These are phyloP conservation scores for Rhodosporidiobolus odoratus DNA, from an alignment of 768 basidiomycete genomes.

Conservation along the genomic window DNA sequence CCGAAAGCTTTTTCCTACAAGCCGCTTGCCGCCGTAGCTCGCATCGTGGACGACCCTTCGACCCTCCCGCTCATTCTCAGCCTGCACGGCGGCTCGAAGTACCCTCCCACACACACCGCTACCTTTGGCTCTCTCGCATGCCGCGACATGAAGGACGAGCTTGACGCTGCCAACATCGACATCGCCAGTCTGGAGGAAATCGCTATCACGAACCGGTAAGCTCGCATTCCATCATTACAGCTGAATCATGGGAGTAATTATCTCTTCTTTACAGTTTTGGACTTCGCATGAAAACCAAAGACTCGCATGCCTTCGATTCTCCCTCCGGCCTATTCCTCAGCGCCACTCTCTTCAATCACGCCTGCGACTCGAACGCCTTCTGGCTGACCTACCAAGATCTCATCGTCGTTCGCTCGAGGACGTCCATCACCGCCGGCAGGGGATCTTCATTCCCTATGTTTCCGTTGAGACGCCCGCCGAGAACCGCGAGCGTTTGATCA, in stretches of 20 bases:
- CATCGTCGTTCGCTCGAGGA: conserved; percentile 45
- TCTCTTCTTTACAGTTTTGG: background rate
- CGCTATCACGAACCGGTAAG: conserved; percentile 41
- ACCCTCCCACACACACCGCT: background rate
- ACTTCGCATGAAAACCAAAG: background rate
- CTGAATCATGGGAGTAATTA: too few relatives aligned
- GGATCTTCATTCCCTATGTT: conserved; percentile 40
- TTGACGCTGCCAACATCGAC: conserved; percentile 36
- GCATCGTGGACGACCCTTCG: conserved; percentile 36
- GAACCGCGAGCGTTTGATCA: background rate
- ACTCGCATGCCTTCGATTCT: background rate
- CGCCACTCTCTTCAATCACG: conserved; percentile 48
- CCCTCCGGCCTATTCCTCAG: conserved; percentile 40
- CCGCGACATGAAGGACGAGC: conserved; percentile 1
- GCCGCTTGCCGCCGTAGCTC: conserved; percentile 55
- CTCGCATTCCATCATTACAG: background rate
- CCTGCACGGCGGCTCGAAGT: background rate
- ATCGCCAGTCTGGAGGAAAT: conserved; percentile 43
- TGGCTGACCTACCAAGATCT: conserved; percentile 43
- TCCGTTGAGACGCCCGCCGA: background rate
- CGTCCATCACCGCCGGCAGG: conserved; percentile 39
- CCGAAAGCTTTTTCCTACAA: background rate
- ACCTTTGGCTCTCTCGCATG: background rate
- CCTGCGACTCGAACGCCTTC: conserved; percentile 43
- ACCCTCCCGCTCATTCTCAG: background rate